Base-by-base conservation (phyloP, 208 protist genomes). In the Trypanosoma avium region DNA sequence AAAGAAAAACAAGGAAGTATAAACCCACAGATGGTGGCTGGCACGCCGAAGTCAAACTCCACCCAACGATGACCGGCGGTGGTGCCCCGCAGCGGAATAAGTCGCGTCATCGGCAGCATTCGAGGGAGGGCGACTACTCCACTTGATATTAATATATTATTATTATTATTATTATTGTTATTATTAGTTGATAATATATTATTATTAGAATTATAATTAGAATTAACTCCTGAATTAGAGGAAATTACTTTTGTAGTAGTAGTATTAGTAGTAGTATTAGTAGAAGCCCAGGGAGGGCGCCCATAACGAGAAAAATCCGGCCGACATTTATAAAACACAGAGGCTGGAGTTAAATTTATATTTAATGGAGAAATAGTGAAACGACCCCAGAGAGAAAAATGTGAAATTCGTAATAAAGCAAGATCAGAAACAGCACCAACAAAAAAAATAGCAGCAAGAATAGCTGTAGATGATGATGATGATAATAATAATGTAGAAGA, bases 1-100 rank as follows among this genome's bases (percentile, higher is more conserved):
- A n/a, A n/a, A n/a, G n/a, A n/a, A 77, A 9, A 29, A 53, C 45
- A 53, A n/a, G n/a, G n/a, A n/a, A 77, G 15, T 30, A 53, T 47
- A 53, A 77, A 69, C 1, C 70, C 70, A 42, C 70, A 77, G 3
- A 77, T 56, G 2, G 47, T 66, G 26, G 35, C n/a, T 3, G 70
- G 49, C 12, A 60, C 50, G 9, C 56, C 55, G 48, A 77, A 70
- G 22, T 70, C 70, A 61, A 61, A 77, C 58, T 77, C 70, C n/a
- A 68, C 3, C 32, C 67, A 32, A 3, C 61, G 5, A 3, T 27
- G 21, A n/a, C 59, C 59, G 8, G 30, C 36, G 13, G 19, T 15
- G 21, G 29, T 59, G 30, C 61, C 42, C 22, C 59, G 48, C 27
- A 55, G 29, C 27, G 57, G 36, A 43, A 73, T 65, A 21, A 61